Evolutionary conservation across 2,329 filamentous ascomycete genomes (phyloP).

Genomic region (Venturia oleaginea): DNA sequence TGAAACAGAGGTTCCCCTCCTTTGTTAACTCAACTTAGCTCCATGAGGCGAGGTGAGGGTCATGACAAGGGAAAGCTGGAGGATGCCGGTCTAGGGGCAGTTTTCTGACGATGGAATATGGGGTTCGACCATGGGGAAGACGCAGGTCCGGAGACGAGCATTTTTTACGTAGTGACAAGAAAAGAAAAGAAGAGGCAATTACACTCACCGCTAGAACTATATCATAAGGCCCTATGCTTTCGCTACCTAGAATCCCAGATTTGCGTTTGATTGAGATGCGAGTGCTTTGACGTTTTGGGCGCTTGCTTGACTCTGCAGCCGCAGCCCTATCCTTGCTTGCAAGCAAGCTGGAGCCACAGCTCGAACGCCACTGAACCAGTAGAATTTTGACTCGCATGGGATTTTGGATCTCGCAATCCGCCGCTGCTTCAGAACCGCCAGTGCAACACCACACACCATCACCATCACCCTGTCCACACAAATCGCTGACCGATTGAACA

Average conservation of each 20-base stretch:
- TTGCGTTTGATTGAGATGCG: background rate
- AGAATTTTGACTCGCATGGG: background rate
- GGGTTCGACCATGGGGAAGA: background rate
- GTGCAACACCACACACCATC: background rate
- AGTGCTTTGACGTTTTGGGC: background rate
- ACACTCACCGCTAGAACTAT: background rate
- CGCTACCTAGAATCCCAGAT: background rate
- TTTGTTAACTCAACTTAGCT: background rate
- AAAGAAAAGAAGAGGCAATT: no score
- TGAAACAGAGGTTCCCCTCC: background rate
- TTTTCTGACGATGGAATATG: background rate
- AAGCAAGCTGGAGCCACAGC: no score
- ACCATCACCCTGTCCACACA: background rate
- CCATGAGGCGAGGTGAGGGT: background rate
- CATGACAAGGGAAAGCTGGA: background rate
- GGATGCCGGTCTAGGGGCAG: background rate
- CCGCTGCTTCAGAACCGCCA: background rate
- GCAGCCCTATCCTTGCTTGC: no score
- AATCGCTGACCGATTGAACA: slow-evolving; percentile 39
- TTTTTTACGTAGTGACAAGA: background rate
- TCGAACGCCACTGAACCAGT: no score
- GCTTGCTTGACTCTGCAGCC: no score
- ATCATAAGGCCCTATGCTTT: background rate
- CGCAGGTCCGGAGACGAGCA: background rate
- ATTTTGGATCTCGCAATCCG: no score